Base-by-base conservation (phyloP, 768 basidiomycete genomes). In the Tylopilus plumbeoviolaceoides region DNA sequence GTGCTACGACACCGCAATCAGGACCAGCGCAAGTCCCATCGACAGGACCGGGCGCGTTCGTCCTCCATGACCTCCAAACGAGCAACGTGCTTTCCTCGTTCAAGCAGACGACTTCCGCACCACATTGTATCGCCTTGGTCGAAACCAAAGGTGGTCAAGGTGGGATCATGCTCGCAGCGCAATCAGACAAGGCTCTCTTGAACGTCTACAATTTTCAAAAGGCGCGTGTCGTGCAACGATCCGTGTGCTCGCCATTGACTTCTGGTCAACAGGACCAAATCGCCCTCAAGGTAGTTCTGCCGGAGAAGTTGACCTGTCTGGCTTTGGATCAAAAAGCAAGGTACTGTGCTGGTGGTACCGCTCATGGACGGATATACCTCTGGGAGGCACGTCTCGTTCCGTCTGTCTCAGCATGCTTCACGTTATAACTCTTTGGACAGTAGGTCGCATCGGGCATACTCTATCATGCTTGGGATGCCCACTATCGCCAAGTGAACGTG, bases 181-280 rank as follows among this genome's bases (percentile, higher is more conserved):
- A 97, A 66, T 82, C 85, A 44, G 91, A 94, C 53, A 97, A 97
- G 69, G 83, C 91, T 0, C 78, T 95, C 40, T 63, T 97, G 58
- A 87, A 95, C 63, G 86, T 94, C 17, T 98, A 95, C 71, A 85
- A 82, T 58, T 98, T 93, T 70, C 93, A 98, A 78, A 95, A 93
- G 76, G 95, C 89, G 56, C 51, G 72, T 63, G 20, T 52, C 35
- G 31, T 36, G 48, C 33, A 8, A 28, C 8, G 18, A 31, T 25
- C 23, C 11, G 31, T 46, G 12, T 41, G 17, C 40, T 42, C 14
- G 23, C 23, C 28, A 42, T 48, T 48, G 49, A 33, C 41, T 5
- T 8, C 52, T 35, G 30, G 30, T 18, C 21, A 55, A 51, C 64
- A 97, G 95, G 93, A 98, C 68, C 95, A 98, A 80, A 74, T 95